Conservation (phyloP, 129 eudicot species). For the Daucus carota region DH1_v3.0 NC_030386.2:5150501-5151000, state of each 20-base stretch:
- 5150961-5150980: not conserved
- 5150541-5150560: slow-evolving; percentile 38
- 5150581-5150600: slow-evolving; percentile 63
- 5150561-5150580: slow-evolving; percentile 59
- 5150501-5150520: slow-evolving; percentile 30
- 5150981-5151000: not conserved
- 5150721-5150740: not conserved
- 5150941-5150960: not conserved
- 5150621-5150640: slow-evolving; percentile 77
- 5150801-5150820: slow-evolving; percentile 4
- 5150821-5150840: slow-evolving; percentile 21
- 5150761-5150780: not conserved
- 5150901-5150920: not conserved
- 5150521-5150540: slow-evolving; percentile 54
- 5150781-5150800: slow-evolving; percentile 6
- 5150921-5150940: not conserved
- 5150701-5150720: not conserved
- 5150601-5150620: slow-evolving; percentile 82
- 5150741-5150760: not conserved
- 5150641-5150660: slow-evolving; percentile 29
- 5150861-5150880: not conserved
- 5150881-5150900: slow-evolving; percentile 14
- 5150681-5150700: not conserved
- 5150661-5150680: slow-evolving; percentile 23
- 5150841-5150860: slow-evolving; percentile 14